These are phyloP conservation scores for Extremus antarcticus DNA, from an alignment of 495 filamentous ascomycete genomes.

Conservation along the genomic window DNA sequence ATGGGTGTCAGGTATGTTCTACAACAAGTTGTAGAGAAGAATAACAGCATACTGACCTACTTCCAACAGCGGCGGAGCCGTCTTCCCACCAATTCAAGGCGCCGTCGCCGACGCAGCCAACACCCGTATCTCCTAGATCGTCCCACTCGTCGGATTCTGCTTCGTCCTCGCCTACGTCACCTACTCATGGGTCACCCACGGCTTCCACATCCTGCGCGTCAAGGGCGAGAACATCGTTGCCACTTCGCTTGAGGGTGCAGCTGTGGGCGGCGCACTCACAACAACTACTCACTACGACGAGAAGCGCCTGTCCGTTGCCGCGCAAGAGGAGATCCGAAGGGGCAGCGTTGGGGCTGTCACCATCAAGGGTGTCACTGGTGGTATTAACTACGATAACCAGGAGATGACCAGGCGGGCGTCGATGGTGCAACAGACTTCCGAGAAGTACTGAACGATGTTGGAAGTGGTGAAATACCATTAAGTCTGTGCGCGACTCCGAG, in stretches of 20 bases:
- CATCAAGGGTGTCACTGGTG: conserved; percentile 16
- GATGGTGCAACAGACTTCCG: neutral
- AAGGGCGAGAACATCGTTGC: conserved; percentile 16
- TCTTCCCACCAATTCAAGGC: conserved; percentile 22
- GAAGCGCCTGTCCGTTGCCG: conserved; percentile 14
- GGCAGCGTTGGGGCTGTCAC: conserved; percentile 10
- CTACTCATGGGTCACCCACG: conserved; percentile 23
- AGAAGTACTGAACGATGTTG: neutral
- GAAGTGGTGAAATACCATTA: no score
- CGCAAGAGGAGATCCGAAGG: conserved; percentile 8
- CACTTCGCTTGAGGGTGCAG: conserved; percentile 13
- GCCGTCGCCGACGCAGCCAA: conserved; percentile 17
- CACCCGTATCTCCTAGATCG: conserved; percentile 20
- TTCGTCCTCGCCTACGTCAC: conserved; percentile 26
- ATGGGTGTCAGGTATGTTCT: conserved; percentile 35
- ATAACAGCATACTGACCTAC: neutral
- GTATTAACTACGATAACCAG: neutral
- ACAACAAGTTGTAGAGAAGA: no score
- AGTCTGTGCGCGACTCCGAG: no score
- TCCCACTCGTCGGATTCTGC: conserved; percentile 26
- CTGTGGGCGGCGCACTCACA: conserved; percentile 15
- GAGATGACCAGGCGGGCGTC: neutral
- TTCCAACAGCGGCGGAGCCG: conserved; percentile 5
- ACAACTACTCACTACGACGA: conserved; percentile 20
- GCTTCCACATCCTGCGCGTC: conserved; percentile 18